Evolutionary conservation across 2,329 filamentous ascomycete genomes (phyloP).

Genomic region (Nigrograna mackinnonii): DNA sequence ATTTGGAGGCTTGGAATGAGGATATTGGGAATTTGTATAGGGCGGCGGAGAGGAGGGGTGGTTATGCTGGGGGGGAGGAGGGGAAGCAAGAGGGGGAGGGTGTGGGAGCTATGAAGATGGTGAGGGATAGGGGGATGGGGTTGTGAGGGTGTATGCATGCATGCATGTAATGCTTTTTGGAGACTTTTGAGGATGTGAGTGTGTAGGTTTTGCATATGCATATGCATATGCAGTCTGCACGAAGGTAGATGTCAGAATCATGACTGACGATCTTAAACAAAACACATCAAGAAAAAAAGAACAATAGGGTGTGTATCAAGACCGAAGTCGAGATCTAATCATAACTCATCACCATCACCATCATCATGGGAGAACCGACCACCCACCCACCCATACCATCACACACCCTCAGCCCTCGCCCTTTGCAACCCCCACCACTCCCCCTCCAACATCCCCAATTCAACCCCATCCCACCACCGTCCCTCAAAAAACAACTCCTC

Average conservation of each 20-base stretch:
- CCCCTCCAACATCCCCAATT: constrained; percentile 29
- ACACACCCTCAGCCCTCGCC: constrained; percentile 1
- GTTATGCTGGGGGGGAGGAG: too few species aligned
- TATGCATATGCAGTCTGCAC: too few species aligned
- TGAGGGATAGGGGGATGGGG: constrained; percentile 3
- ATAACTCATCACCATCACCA: background rate
- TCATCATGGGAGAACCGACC: background rate
- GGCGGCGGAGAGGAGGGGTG: constrained; percentile 45
- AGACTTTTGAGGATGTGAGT: too few species aligned
- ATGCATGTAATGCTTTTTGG: background rate
- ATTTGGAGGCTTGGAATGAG: constrained; percentile 61
- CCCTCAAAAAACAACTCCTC: constrained; percentile 50
- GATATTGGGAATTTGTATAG: constrained; percentile 65
- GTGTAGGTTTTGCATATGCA: too few species aligned
- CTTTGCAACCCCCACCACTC: constrained; percentile 24
- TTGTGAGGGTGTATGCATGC: too few species aligned
- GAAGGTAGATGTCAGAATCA: background rate
- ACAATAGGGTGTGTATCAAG: constrained; percentile 1
- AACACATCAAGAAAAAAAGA: background rate
- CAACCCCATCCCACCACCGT: constrained; percentile 38
- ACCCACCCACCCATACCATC: background rate
- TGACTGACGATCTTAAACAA: background rate
- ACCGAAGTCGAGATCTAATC: background rate
- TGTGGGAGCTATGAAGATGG: constrained; percentile 5
- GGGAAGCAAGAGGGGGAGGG: too few species aligned